These are phyloP conservation scores for Solanum infundibuliforme DNA, from an alignment of 257 asterid species.

Conservation along the genomic window DNA sequence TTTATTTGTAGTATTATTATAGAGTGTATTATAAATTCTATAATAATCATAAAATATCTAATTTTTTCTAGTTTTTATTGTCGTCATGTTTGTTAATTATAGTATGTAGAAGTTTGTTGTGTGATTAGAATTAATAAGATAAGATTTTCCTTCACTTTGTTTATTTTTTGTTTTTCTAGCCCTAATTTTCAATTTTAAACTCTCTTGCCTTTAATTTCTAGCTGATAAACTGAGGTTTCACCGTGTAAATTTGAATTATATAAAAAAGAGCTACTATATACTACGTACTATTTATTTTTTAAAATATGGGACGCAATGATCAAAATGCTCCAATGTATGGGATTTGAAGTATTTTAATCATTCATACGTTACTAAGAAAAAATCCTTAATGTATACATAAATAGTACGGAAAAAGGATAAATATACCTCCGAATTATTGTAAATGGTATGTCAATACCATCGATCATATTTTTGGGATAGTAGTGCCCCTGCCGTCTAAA, in stretches of 20 bases:
- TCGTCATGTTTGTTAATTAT: too few species aligned
- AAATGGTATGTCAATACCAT: too few species aligned
- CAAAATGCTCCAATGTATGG: neutral
- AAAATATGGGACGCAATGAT: neutral
- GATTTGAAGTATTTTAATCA: neutral
- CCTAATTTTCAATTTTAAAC: neutral
- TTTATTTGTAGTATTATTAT: too few species aligned
- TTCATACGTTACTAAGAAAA: neutral
- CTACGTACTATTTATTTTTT: neutral
- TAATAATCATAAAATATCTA: neutral
- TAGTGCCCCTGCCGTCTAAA: too few species aligned
- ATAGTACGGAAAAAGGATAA: too few species aligned
- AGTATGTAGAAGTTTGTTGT: neutral
- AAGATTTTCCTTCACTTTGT: neutral
- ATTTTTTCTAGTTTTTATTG: too few species aligned
- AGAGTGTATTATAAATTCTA: too few species aligned
- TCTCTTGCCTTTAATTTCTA: neutral
- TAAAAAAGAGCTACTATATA: neutral
- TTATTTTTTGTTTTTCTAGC: neutral
- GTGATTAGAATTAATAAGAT: neutral
- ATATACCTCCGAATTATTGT: too few species aligned
- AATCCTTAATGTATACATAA: neutral
- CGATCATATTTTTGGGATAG: too few species aligned
- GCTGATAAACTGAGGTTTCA: neutral
- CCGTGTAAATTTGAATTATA: neutral